Evolutionary conservation across 2,329 filamentous ascomycete genomes (phyloP).

Genomic region (Stylonectria norvegica): DNA sequence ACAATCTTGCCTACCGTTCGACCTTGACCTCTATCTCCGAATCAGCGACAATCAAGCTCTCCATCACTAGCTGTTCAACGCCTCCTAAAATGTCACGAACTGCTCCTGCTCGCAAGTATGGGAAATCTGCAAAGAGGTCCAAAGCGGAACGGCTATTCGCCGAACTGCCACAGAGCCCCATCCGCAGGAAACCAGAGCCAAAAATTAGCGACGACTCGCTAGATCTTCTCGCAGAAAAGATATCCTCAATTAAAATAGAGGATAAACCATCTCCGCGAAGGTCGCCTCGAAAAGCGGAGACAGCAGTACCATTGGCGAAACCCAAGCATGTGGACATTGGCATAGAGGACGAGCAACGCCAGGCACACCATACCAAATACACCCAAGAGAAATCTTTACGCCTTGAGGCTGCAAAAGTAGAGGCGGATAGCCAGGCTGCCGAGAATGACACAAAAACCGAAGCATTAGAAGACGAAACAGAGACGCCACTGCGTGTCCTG

Average conservation of each 20-base stretch:
- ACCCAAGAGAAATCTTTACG: too few species aligned
- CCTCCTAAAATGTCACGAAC: slow-evolving; percentile 43
- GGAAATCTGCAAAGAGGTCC: slow-evolving; percentile 46
- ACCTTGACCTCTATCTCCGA: neutral
- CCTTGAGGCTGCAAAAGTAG: slow-evolving; percentile 5
- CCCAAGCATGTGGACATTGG: slow-evolving; percentile 11
- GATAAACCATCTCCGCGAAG: slow-evolving; percentile 13
- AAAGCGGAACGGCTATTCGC: slow-evolving; percentile 49
- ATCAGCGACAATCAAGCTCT: neutral
- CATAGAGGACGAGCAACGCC: slow-evolving; percentile 3
- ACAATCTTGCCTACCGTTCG: neutral
- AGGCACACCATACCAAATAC: neutral
- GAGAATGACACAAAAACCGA: too few species aligned
- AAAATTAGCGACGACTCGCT: slow-evolving; percentile 25
- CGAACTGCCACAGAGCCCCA: slow-evolving; percentile 50
- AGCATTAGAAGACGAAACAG: slow-evolving; percentile 14
- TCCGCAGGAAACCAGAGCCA: slow-evolving; percentile 30
- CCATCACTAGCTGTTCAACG: neutral
- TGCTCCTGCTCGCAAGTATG: slow-evolving; percentile 46
- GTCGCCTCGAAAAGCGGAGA: slow-evolving; percentile 17
- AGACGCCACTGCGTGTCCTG: slow-evolving; percentile 40
- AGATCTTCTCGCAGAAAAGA: slow-evolving; percentile 33
- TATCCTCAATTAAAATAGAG: slow-evolving; percentile 31
- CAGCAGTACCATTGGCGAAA: slow-evolving; percentile 1
- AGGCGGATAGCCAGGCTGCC: too few species aligned